A percentile compares a stretch with the other conserved stretches of the same genome.
Conservation (phyloP, 306 rosid genomes). For the Notholithocarpus densiflorus region DNA sequence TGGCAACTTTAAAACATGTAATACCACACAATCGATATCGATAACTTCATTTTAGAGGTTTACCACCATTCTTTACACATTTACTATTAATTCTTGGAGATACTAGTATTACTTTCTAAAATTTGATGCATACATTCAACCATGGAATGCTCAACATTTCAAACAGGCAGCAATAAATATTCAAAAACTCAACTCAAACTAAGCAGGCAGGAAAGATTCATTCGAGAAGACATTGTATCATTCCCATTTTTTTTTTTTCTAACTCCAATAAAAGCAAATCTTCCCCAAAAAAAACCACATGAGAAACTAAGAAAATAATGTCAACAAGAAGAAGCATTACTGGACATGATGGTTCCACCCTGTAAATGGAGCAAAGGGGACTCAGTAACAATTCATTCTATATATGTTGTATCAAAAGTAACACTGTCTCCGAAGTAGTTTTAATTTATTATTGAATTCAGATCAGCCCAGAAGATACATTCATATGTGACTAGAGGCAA, state of each 20-base stretch:
- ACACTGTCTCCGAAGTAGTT: constrained; percentile 37
- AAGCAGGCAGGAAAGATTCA: neutral
- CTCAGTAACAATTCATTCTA: constrained; percentile 30
- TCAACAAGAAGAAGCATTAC: neutral
- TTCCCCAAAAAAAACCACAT: neutral
- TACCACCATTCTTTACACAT: neutral
- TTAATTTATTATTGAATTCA: constrained; percentile 26
- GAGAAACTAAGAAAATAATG: neutral
- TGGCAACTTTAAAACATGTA: neutral
- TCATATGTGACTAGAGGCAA: constrained; percentile 35
- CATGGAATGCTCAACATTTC: neutral
- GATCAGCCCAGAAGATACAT: constrained; percentile 39
- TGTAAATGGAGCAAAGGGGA: constrained; percentile 42
- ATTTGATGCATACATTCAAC: neutral
- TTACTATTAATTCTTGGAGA: neutral
- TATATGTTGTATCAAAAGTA: constrained; percentile 29
- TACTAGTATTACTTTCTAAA: neutral
- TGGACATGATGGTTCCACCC: constrained; percentile 34
- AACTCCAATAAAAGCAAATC: neutral
- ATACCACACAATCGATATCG: neutral
- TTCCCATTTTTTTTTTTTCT: neutral
- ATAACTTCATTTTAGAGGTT: neutral
- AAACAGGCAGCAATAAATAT: neutral
- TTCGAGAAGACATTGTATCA: neutral
- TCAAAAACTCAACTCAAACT: neutral